phyloP scores from a whole-genome alignment of 78 protist species.

The Monosiga brevicollis region DNA sequence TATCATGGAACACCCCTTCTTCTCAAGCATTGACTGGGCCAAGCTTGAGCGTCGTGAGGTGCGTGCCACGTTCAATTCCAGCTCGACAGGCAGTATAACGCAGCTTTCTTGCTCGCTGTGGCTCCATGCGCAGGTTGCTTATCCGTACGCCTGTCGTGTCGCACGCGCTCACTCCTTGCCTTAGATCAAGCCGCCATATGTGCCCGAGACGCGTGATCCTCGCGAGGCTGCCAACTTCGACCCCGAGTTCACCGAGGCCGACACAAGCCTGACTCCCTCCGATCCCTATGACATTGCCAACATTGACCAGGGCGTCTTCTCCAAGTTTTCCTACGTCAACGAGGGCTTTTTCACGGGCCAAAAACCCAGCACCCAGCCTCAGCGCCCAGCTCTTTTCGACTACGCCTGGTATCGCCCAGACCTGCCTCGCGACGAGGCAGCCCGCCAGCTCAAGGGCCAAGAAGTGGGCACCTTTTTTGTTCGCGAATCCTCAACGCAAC shows the following conservation, averaged over 20 bases:
- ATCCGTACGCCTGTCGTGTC: too few species aligned
- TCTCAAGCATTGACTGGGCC: background rate
- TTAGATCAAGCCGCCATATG: background rate
- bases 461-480: background rate
- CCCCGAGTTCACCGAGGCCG: background rate
- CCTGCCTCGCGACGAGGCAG: background rate
- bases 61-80: conserved; percentile 8
- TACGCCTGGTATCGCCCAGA: background rate
- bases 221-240: background rate
- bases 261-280: background rate
- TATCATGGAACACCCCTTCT: conserved; percentile 4
- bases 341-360: background rate
- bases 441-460: background rate
- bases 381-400: background rate
- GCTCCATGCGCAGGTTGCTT: too few species aligned
- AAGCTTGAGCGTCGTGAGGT: conserved; percentile 11
- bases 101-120: too few species aligned
- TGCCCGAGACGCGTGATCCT: background rate
- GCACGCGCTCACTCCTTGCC: too few species aligned
- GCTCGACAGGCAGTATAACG: too few species aligned
- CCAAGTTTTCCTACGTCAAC: background rate
- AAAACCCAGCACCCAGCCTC: background rate
- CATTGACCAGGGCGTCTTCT: background rate
- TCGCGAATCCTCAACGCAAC: background rate
- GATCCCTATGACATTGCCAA: background rate